Evolutionary conservation across 2,329 filamentous ascomycete species (phyloP).

Genomic region (Pseudopithomyces maydicus): DNA sequence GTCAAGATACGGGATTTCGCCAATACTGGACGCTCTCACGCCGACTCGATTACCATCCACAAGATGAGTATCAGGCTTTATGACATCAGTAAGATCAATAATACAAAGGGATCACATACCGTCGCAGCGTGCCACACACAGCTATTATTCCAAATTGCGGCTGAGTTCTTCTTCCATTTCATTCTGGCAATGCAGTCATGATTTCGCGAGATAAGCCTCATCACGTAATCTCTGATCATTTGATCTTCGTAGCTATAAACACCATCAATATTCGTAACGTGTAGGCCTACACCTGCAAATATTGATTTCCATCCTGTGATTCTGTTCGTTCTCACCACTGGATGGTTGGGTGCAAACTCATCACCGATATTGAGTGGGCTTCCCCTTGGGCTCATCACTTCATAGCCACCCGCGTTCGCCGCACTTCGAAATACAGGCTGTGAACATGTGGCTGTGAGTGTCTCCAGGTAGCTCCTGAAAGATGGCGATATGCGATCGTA

Average conservation of each 20-base stretch:
- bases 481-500: slow-evolving; percentile 33
- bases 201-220: slow-evolving; percentile 46
- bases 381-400: slow-evolving; percentile 24
- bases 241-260: slow-evolving; percentile 44
- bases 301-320: slow-evolving; percentile 44
- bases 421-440: slow-evolving; percentile 25
- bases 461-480: slow-evolving; percentile 28
- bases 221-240: slow-evolving; percentile 45
- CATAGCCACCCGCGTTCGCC: slow-evolving; percentile 12
- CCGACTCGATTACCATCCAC: slow-evolving; percentile 32
- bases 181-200: slow-evolving; percentile 49
- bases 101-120: slow-evolving; percentile 7
- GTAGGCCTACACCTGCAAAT: slow-evolving; percentile 30
- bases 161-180: slow-evolving; percentile 46
- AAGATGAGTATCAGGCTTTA: slow-evolving; percentile 26
- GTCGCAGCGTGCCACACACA: slow-evolving; percentile 36
- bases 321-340: slow-evolving; percentile 37
- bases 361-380: slow-evolving; percentile 28
- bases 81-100: not conserved
- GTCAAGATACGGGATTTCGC: slow-evolving; percentile 48
- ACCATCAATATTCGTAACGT: slow-evolving; percentile 46
- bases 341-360: slow-evolving; percentile 28
- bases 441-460: slow-evolving; percentile 29
- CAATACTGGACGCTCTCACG: slow-evolving; percentile 46
- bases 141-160: slow-evolving; percentile 49